These are phyloP conservation scores for Penicillium paradoxum DNA, from an alignment of 495 filamentous ascomycete genomes.

Conservation along the genomic window DNA sequence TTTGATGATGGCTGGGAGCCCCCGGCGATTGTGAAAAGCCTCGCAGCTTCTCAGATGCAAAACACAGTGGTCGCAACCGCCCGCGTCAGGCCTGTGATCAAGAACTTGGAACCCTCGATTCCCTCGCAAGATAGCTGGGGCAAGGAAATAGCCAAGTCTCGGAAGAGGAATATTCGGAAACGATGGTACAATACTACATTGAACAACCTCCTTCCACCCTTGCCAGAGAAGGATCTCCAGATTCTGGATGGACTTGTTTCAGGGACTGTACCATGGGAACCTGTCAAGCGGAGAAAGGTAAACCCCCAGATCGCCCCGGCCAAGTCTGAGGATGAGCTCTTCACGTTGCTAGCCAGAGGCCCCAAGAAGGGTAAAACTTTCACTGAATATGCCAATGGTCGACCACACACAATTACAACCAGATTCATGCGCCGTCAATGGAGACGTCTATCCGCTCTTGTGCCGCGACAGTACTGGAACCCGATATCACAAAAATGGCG, in stretches of 20 bases:
- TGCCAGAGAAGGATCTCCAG: slow-evolving; percentile 62
- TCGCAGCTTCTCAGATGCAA: slow-evolving; percentile 37
- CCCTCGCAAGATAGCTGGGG: slow-evolving; percentile 63
- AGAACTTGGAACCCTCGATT: slow-evolving; percentile 44
- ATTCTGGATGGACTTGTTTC: slow-evolving; percentile 53
- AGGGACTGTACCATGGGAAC: slow-evolving; percentile 45
- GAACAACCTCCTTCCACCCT: slow-evolving; percentile 60
- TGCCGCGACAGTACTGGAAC: slow-evolving; percentile 33
- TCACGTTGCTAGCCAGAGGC: slow-evolving; percentile 26
- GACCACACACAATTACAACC: slow-evolving; percentile 38
- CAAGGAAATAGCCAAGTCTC: slow-evolving; percentile 46
- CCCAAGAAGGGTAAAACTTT: slow-evolving; percentile 36
- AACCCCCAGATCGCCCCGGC: slow-evolving; percentile 1
- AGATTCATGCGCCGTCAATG: slow-evolving; percentile 45
- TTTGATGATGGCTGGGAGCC: slow-evolving; percentile 37
- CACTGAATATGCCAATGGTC: slow-evolving; percentile 22
- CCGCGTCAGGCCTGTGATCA: slow-evolving; percentile 28
- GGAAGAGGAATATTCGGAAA: slow-evolving; percentile 53
- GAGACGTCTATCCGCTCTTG: slow-evolving; percentile 36
- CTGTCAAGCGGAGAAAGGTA: slow-evolving; percentile 31
- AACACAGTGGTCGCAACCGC: slow-evolving; percentile 18
- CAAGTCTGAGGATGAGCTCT: slow-evolving; percentile 1
- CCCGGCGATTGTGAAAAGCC: slow-evolving; percentile 25
- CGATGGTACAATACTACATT: slow-evolving; percentile 56
- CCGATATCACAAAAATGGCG: slow-evolving; percentile 6